These are phyloP conservation scores for Metrosideros polymorpha DNA, from an alignment of 441 rosid species.

Conservation along the genomic window DNA sequence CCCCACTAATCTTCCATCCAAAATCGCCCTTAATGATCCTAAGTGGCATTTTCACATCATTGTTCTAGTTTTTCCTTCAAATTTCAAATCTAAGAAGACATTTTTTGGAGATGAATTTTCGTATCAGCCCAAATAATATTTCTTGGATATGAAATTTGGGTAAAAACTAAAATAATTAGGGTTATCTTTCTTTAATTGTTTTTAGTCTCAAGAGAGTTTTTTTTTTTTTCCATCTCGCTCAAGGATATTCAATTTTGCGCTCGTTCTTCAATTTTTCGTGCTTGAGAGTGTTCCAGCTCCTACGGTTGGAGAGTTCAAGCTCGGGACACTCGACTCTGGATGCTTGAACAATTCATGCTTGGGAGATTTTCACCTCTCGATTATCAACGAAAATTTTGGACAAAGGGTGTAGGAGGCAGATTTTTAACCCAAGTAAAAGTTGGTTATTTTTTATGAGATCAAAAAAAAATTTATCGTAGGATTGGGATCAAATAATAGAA, in stretches of 20 bases:
- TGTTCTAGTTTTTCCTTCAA: background rate
- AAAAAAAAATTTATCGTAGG: no score
- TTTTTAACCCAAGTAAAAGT: rapidly evolving
- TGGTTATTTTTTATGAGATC: rapidly evolving
- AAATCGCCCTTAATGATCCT: background rate
- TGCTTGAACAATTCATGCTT: no score
- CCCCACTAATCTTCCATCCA: background rate
- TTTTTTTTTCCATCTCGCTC: rapidly evolving
- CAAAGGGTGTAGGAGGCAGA: background rate
- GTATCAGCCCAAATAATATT: background rate
- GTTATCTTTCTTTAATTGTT: no score
- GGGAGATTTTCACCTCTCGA: rapidly evolving
- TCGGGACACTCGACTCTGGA: no score
- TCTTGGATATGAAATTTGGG: background rate
- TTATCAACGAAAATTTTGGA: no score
- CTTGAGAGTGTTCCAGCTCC: no score
- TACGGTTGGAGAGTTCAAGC: no score
- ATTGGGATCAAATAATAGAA: no score
- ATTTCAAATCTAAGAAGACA: background rate
- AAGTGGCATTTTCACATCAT: no score
- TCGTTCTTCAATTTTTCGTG: background rate
- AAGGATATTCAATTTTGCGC: background rate
- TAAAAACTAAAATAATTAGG: no score
- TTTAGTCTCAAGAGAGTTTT: background rate
- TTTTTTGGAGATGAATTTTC: no score